A percentile compares a stretch with the other conserved stretches of the same genome.
Conservation (phyloP, 495 filamentous ascomycete species). For the Halenospora varia region DNA sequence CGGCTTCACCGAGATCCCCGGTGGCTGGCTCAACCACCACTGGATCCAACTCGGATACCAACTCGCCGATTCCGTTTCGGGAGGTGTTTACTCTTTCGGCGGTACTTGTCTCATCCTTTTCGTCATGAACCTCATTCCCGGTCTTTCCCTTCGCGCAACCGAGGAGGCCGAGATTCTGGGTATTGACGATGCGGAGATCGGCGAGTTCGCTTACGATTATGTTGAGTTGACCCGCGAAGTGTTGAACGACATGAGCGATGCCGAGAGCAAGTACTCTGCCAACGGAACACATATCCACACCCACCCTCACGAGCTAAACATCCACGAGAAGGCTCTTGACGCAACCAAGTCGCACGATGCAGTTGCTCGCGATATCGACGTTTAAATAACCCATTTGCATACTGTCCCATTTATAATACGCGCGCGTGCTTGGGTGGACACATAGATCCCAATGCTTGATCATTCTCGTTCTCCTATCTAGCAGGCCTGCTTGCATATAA, state of each 20-base stretch:
- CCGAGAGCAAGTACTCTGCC: conserved; percentile 8
- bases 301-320: too few species aligned
- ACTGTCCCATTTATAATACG: too few species aligned
- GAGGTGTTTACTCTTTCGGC: conserved; percentile 81
- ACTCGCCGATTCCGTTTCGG: conserved; percentile 79
- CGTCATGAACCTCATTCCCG: conserved; percentile 81
- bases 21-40: conserved; percentile 88
- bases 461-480: too few species aligned
- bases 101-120: conserved; percentile 85
- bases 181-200: conserved; percentile 93
- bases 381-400: too few species aligned
- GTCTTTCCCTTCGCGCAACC: conserved; percentile 70
- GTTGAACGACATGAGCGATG: conserved; percentile 54
- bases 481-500: too few species aligned
- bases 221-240: conserved; percentile 90
- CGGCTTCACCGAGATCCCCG: conserved; percentile 62
- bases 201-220: conserved; percentile 98
- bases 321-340: too few species aligned
- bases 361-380: too few species aligned
- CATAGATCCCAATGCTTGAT: too few species aligned
- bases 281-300: not conserved
- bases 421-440: too few species aligned
- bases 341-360: too few species aligned
- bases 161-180: conserved; percentile 88
- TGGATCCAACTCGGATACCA: conserved; percentile 89